These are phyloP conservation scores for Flaveria robusta DNA, from an alignment of 129 eudicot species.

Conservation along the genomic window DNA sequence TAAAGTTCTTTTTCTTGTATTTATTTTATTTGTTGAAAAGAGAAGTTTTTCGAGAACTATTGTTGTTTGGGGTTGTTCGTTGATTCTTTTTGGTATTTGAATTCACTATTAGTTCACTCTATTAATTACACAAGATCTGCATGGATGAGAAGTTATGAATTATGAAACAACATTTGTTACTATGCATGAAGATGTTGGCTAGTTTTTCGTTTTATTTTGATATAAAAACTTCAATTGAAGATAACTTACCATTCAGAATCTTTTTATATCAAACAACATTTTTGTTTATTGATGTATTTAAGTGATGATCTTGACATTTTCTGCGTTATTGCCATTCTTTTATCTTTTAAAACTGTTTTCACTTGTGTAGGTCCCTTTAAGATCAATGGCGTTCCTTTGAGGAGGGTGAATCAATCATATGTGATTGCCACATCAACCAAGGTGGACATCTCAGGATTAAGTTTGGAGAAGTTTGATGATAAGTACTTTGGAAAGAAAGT, in stretches of 20 bases:
- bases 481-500: conserved; percentile 57
- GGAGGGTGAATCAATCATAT: conserved; percentile 73
- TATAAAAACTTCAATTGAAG: not conserved
- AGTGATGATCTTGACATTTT: not conserved
- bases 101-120: not conserved
- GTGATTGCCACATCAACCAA: conserved; percentile 70
- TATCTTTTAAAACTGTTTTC: not conserved
- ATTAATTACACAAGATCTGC: not conserved
- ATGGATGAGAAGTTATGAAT: not conserved
- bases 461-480: conserved; percentile 56
- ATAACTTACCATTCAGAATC: not conserved
- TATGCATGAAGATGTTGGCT: not conserved
- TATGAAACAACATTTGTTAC: not conserved
- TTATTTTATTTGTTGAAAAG: not conserved
- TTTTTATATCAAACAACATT: not conserved
- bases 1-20: conserved; percentile 16
- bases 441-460: conserved; percentile 57
- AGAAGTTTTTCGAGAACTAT: not conserved
- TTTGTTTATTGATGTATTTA: not conserved
- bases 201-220: too few species aligned
- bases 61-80: not conserved
- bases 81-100: not conserved
- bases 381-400: conserved; percentile 77
- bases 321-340: not conserved
- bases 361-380: conserved; percentile 54